Evolutionary conservation across 805 yeast genomes (phyloP).

Genomic region (Ascoidea rubescens): DNA sequence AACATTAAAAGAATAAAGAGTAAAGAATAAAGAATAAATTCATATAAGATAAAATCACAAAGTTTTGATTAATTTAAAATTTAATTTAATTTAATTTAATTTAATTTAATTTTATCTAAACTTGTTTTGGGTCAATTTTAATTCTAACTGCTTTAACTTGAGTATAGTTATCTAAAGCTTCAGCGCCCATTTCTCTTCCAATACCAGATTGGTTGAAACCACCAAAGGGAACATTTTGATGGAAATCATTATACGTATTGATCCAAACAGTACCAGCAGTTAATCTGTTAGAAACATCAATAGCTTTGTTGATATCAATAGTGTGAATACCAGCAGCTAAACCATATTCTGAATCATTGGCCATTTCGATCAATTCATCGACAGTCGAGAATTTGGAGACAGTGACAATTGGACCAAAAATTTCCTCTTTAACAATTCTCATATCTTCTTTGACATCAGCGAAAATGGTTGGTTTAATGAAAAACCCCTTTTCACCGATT

Average conservation of each 20-base stretch:
- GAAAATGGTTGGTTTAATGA: slow-evolving; percentile 49
- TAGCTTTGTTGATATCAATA: slow-evolving; percentile 35
- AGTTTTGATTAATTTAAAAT: too few species aligned
- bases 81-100: too few species aligned
- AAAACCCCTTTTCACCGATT: slow-evolving; percentile 42
- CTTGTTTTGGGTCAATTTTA: slow-evolving; percentile 12
- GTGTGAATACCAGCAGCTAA: slow-evolving; percentile 60
- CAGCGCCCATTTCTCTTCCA: slow-evolving; percentile 63
- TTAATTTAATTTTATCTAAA: too few species aligned
- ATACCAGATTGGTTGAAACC: slow-evolving; percentile 57
- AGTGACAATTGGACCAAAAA: slow-evolving; percentile 56
- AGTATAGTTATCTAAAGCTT: slow-evolving; percentile 50
- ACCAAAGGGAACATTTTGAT: slow-evolving; percentile 55
- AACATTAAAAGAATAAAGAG: too few species aligned
- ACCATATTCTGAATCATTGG: slow-evolving; percentile 48
- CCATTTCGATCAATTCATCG: slow-evolving; percentile 39
- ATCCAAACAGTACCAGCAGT: slow-evolving; percentile 55
- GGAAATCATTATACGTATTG: slow-evolving; percentile 58
- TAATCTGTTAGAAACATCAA: slow-evolving; percentile 37
- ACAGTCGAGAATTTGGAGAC: slow-evolving; percentile 41
- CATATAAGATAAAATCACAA: too few species aligned
- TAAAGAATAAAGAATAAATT: too few species aligned
- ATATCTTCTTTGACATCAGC: slow-evolving; percentile 36
- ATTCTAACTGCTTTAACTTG: slow-evolving; percentile 56
- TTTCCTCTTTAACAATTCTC: slow-evolving; percentile 46